Evolutionary conservation across 2,329 filamentous ascomycete genomes (phyloP).

Genomic region (Basipetospora chlamydospora): DNA sequence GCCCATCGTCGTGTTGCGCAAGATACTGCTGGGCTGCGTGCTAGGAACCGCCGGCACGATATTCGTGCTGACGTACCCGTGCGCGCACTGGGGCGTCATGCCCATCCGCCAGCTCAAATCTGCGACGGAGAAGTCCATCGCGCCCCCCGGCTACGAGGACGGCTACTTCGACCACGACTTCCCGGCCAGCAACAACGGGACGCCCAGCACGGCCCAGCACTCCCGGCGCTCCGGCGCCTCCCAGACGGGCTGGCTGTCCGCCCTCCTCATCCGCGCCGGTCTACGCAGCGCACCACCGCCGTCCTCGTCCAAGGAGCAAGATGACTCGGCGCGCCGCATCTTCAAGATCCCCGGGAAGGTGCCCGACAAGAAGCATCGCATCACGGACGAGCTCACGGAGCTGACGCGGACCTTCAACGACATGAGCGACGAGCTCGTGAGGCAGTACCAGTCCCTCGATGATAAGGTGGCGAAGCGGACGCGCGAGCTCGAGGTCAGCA

Average conservation of each 20-base stretch:
- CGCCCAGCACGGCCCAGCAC: not conserved
- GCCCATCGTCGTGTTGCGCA: constrained; percentile 60
- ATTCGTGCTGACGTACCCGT: constrained; percentile 56
- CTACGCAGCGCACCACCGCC: not conserved
- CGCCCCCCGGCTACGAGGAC: constrained; percentile 46
- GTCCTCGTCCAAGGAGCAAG: constrained; percentile 7
- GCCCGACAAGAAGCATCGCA: constrained; percentile 54
- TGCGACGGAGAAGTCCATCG: constrained; percentile 60
- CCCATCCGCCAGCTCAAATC: constrained; percentile 64
- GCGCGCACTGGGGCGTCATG: constrained; percentile 67
- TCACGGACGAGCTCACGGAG: constrained; percentile 78
- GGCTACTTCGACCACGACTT: constrained; percentile 16
- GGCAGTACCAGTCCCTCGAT: constrained; percentile 74
- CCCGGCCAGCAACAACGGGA: not conserved
- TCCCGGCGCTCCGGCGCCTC: constrained; percentile 23
- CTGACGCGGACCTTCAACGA: constrained; percentile 78
- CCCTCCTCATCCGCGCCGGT: constrained; percentile 13
- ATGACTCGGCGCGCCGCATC: constrained; percentile 30
- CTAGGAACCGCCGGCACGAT: constrained; percentile 69
- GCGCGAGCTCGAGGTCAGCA: constrained; percentile 72
- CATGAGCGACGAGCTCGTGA: constrained; percentile 80
- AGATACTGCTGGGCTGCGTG: constrained; percentile 69
- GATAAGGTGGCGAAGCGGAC: constrained; percentile 74
- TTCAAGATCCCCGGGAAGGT: constrained; percentile 84
- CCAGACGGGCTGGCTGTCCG: constrained; percentile 25